Evolutionary conservation across 163 green algal species (phyloP), one percentile per base, ranked within the genome.

Genomic region (Trebouxiophyceae sp.): DNA sequence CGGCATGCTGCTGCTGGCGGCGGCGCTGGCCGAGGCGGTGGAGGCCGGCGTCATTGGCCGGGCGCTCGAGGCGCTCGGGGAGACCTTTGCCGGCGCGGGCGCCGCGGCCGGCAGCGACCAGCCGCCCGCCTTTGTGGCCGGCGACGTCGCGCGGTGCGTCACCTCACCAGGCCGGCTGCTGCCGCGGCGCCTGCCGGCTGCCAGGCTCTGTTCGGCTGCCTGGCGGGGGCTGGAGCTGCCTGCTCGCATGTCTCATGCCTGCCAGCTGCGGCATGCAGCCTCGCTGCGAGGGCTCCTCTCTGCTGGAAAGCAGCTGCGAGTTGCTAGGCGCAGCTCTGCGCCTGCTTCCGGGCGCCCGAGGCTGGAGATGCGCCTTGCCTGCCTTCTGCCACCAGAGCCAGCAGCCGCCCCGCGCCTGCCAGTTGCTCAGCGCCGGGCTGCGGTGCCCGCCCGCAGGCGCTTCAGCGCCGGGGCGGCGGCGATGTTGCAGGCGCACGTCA

Each of bases 1-100:
- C 67, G 77, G 77, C 19, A 55, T 91, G 50, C 60, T 90, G 50
- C 79, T 93, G 32, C 68, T 92, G 47, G 76, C 91, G 45, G 84
- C 82, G 54, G 76, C 78, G 67, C 69, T 91, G 68, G 86, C 77
- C 67, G 61, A 55, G 29, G 80, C 80, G 66, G 73, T 90, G 73
- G 81, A 92, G 77, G 64, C 50, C 60, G 75, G 57, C 7, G 71
- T 72, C 6, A 77, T 92, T 47, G 72, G 77, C 24, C 71, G 73
- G 54, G 77, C 84, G 23, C 79, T 87, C 74, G 81, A 91, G 70
- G 68, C 68, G 31, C 56, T 89, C 20, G 84, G 80, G 19, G 62
- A 59, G 8, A 58, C 54, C 2, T 77, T 75, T 28, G 58, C 69
- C 3, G 69, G 69, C 24, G 62, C 67, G 64, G 65, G 71, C 50